Percentiles rank a stretch among this genome's conserved stretches.
Conservation (phyloP, 768 basidiomycete genomes). For the Leccinum uliginosum region DNA sequence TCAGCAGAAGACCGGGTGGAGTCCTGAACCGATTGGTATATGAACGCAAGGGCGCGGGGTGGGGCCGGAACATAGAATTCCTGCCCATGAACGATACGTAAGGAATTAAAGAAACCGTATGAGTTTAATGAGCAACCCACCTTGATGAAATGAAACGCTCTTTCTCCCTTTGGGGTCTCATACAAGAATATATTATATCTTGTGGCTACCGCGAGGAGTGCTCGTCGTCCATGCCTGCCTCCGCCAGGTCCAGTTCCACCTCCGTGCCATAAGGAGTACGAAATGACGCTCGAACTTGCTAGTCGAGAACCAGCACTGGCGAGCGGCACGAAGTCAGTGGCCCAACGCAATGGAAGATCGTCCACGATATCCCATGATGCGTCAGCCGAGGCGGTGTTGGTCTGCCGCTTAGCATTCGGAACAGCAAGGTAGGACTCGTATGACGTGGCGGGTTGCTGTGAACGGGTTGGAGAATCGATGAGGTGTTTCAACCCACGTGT, state of each 20-base stretch:
- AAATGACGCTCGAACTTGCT: constrained; percentile 50
- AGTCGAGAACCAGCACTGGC: constrained; percentile 64
- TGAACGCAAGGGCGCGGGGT: constrained; percentile 63
- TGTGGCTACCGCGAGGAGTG: constrained; percentile 70
- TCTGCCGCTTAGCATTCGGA: constrained; percentile 21
- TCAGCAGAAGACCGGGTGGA: constrained; percentile 42
- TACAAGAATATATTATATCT: constrained; percentile 71
- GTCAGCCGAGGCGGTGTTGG: constrained; percentile 37
- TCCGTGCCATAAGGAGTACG: constrained; percentile 67
- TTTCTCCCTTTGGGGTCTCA: constrained; percentile 77
- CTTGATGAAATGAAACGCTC: constrained; percentile 81
- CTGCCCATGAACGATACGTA: constrained; percentile 33
- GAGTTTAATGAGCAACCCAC: constrained; percentile 23
- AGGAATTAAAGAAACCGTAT: not conserved
- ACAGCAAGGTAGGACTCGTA: constrained; percentile 30
- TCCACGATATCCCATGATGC: constrained; percentile 73
- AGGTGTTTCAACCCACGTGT: constrained; percentile 62
- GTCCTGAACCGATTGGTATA: constrained; percentile 63
- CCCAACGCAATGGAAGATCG: constrained; percentile 73
- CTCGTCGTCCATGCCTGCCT: constrained; percentile 41
- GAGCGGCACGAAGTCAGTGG: constrained; percentile 82
- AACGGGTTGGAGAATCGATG: constrained; percentile 34
- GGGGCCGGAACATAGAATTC: constrained; percentile 80
- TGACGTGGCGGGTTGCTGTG: constrained; percentile 23
- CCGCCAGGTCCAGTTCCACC: constrained; percentile 43